These are phyloP conservation scores for Heliocybe sulcata DNA, from an alignment of 1,284 basidiomycete species.

Conservation along the genomic window DNA sequence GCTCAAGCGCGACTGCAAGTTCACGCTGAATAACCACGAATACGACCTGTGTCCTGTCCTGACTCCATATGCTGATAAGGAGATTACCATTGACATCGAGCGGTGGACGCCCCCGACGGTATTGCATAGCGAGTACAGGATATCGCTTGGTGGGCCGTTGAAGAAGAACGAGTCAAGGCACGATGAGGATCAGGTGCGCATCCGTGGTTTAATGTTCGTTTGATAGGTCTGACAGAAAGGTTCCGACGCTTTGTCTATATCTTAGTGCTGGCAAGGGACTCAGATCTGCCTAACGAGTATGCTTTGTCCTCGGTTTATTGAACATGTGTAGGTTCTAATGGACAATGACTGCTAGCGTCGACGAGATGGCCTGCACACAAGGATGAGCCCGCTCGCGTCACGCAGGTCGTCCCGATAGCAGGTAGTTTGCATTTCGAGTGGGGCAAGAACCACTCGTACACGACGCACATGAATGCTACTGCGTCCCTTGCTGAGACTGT, in stretches of 20 bases:
- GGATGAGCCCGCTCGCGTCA: conserved; percentile 28
- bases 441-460: conserved; percentile 7
- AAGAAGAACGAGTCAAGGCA: conserved; percentile 14
- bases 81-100: conserved; percentile 11
- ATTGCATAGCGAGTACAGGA: conserved; percentile 21
- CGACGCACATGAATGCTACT: conserved; percentile 4
- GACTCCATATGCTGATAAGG: background rate
- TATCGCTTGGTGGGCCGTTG: conserved; percentile 20
- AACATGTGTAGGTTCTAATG: background rate
- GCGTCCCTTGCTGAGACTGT: conserved; percentile 9
- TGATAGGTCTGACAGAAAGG: background rate
- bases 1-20: background rate
- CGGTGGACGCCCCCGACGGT: conserved; percentile 23
- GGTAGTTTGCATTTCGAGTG: conserved; percentile 11
- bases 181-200: conserved; percentile 19
- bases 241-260: background rate
- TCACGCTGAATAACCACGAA: background rate
- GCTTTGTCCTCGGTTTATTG: conserved; percentile 6
- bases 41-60: conserved; percentile 20
- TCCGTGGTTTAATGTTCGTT: background rate
- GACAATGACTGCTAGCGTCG: conserved; percentile 12
- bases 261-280: conserved; percentile 25
- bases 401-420: conserved; percentile 35
- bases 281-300: conserved; percentile 27
- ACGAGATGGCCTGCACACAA: conserved; percentile 30